These are phyloP conservation scores for Rubus idaeus DNA, from an alignment of 306 rosid species.

Conservation along the genomic window DNA sequence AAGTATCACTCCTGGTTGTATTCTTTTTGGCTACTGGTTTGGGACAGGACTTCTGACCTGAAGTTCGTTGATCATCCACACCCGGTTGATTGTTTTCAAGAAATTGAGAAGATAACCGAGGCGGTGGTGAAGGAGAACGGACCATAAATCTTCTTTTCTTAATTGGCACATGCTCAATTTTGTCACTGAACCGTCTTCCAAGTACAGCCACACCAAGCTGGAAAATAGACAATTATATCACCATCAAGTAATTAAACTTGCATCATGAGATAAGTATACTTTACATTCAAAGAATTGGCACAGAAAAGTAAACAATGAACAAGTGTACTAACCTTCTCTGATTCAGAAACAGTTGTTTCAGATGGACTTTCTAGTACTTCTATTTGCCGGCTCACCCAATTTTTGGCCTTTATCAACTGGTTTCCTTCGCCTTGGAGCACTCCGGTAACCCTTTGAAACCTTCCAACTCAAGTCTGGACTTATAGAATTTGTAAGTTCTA, in stretches of 20 bases:
- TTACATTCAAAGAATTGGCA: not conserved
- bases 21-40: conserved; percentile 21
- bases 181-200: conserved; percentile 38
- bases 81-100: conserved; percentile 3
- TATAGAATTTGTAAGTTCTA: conserved; percentile 31
- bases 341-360: conserved; percentile 40
- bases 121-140: conserved; percentile 32
- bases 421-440: conserved; percentile 40
- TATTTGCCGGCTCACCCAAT: conserved; percentile 17
- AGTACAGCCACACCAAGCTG: conserved; percentile 44
- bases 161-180: conserved; percentile 40
- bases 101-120: conserved; percentile 9
- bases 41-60: conserved; percentile 13
- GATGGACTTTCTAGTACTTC: conserved; percentile 15
- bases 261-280: not conserved
- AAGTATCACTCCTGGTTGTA: conserved; percentile 7
- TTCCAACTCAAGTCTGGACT: conserved; percentile 36
- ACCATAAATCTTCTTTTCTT: conserved; percentile 41
- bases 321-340: conserved; percentile 31
- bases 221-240: conserved; percentile 2
- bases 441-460: conserved; percentile 30
- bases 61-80: conserved; percentile 8
- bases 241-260: not conserved
- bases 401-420: conserved; percentile 17
- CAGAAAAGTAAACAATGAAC: not conserved